Conservation (phyloP, 2,329 filamentous ascomycete genomes). For the Curvularia sp. region DNA sequence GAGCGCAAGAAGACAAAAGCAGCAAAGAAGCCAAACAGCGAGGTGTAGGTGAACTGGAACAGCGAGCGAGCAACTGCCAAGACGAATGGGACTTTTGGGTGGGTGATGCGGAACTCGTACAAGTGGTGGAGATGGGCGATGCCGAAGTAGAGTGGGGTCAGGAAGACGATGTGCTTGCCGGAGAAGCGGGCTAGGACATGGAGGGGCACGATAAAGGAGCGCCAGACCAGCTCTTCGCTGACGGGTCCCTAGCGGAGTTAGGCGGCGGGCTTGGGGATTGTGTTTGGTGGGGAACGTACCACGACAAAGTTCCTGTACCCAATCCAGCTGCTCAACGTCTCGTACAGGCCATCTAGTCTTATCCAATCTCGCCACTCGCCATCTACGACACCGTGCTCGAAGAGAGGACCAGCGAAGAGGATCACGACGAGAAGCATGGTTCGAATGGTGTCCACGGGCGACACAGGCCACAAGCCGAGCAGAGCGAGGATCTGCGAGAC, state of each 20-base stretch:
- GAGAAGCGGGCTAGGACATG: constrained; percentile 71
- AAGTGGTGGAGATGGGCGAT: constrained; percentile 95
- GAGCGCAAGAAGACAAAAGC: constrained; percentile 89
- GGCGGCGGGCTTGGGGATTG: background rate
- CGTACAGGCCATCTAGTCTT: constrained; percentile 62
- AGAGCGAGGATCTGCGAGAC: constrained; percentile 66
- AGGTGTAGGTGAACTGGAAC: constrained; percentile 89
- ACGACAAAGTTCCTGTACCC: constrained; percentile 87
- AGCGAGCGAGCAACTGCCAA: constrained; percentile 74
- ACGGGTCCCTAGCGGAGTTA: constrained; percentile 68
- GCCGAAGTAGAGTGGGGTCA: constrained; percentile 88
- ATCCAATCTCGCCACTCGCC: constrained; percentile 72
- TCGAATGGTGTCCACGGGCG: constrained; percentile 67
- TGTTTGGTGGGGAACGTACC: constrained; percentile 60
- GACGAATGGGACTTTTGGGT: constrained; percentile 71
- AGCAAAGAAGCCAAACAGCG: constrained; percentile 90
- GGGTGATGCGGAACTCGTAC: constrained; percentile 87
- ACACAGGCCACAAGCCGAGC: constrained; percentile 83
- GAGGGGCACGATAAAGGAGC: constrained; percentile 82
- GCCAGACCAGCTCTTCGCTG: constrained; percentile 94
- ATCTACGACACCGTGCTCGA: constrained; percentile 77
- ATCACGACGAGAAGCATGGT: constrained; percentile 75
- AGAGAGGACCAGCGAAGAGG: constrained; percentile 85
- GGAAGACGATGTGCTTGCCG: constrained; percentile 70
- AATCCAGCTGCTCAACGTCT: constrained; percentile 73